These are phyloP conservation scores for Setaria viridis DNA, from an alignment of 202 grass and related monocot species.

Conservation along the genomic window DNA sequence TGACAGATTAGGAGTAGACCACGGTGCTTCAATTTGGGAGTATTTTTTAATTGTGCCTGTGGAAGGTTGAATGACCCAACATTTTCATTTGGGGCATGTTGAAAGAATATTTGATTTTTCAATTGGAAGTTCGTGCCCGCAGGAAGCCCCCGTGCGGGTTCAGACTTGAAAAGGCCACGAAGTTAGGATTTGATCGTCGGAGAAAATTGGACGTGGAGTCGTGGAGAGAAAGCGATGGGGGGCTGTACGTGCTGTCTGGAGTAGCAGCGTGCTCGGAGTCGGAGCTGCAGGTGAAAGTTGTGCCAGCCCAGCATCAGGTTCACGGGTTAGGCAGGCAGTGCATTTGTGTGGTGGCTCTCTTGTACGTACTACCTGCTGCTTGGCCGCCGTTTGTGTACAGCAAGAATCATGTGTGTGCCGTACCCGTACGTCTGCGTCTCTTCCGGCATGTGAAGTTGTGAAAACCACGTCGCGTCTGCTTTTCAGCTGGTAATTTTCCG, in stretches of 20 bases:
- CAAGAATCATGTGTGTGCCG: no score
- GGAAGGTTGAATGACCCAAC: not conserved
- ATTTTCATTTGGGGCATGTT: not conserved
- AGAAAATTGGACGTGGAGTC: not conserved
- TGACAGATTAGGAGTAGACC: constrained; percentile 29
- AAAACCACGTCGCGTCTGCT: not conserved
- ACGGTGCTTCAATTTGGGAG: not conserved
- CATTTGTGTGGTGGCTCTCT: not conserved
- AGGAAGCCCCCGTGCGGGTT: constrained; percentile 11
- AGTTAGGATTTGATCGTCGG: constrained; percentile 23
- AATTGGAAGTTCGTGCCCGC: not conserved
- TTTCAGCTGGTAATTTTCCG: not conserved
- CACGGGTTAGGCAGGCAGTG: not conserved
- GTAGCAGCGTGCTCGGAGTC: not conserved
- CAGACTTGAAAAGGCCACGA: not conserved
- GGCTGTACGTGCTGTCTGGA: constrained; percentile 11
- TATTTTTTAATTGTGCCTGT: not conserved
- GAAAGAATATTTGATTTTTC: not conserved
- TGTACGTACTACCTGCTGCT: not conserved
- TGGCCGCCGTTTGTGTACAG: not conserved
- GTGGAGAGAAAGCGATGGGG: not conserved
- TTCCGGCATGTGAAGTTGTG: not conserved
- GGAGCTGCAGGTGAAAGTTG: constrained; percentile 1
- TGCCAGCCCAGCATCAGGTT: not conserved
- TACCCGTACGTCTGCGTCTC: not conserved